Evolutionary conservation across 805 yeast genomes (phyloP), one percentile per base, ranked within the genome.

Genomic region (Kazachstania viticola): DNA sequence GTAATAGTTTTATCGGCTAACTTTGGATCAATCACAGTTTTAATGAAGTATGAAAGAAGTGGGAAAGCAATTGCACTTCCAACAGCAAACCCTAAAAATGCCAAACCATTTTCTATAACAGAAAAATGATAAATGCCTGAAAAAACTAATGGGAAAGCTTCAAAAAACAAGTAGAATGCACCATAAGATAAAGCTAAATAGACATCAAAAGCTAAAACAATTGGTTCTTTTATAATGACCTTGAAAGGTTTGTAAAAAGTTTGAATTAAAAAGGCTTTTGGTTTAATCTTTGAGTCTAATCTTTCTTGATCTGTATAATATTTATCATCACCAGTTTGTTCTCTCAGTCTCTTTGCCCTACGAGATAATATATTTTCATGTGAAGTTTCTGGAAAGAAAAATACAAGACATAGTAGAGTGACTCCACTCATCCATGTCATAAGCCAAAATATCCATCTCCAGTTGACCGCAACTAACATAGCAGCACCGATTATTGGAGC

Each of bases 101-200:
- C 50, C 2, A 59, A 51, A 14, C 76, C 73, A 17, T 49, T 37
- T 32, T 65, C 69, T 17, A 70, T 58, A 17, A 61, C 42, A 4
- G 68, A 60, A 49, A 74, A 73, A 17, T 57, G 44, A 38, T 70
- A 59, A 13, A 58, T 42, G 2, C 60, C 66, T 6, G 34, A 29
- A 38, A 64, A 74, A 3, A 68, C 71, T 21, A 72, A 56, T 8
- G 81, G 79, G 52, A 69, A 70, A 5, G 71, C 72, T 49, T 74
- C 79, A 41, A 73, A 69, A 61, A 69, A 73, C n/a, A 71, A 48
- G 47, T 70, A 74, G 38, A 69, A 38, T 22, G 64, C 48, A 14
- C 75, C 67, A 48, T 73, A 74, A 6, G 63, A 56, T 31, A 73
- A 42, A 0, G 73, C 69, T 37, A 67, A 54, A 46, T 71, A 72